Conservation (phyloP, 208 protist genomes). For the Acanthamoeba royreba region DNA sequence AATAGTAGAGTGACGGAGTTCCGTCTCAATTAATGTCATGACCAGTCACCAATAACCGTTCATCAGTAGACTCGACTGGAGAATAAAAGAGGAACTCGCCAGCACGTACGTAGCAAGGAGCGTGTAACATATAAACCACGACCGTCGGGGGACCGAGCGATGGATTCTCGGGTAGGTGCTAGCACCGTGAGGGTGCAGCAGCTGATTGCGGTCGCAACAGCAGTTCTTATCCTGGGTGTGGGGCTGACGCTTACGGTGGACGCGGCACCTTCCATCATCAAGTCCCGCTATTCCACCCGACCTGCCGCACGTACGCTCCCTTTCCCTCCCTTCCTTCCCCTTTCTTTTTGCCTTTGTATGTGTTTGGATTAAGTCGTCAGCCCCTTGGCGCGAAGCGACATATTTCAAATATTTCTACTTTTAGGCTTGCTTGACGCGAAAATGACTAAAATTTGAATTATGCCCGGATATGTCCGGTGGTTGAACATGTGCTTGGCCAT, state of each 20-base stretch:
- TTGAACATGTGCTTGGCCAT: no score
- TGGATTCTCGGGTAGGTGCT: neutral
- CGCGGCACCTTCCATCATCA: neutral
- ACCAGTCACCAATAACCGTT: no score
- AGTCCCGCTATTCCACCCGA: neutral
- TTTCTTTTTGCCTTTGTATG: neutral
- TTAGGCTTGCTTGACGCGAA: neutral
- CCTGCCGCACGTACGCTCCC: neutral
- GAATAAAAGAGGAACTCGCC: no score
- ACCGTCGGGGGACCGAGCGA: no score
- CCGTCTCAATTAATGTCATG: no score
- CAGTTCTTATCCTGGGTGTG: neutral
- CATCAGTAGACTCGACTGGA: no score
- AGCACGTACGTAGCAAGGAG: no score
- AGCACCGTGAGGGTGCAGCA: neutral
- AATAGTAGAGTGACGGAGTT: no score
- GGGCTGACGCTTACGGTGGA: neutral
- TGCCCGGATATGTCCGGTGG: no score
- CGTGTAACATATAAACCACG: no score
- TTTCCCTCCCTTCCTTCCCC: neutral
- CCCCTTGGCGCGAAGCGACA: neutral
- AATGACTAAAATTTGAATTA: no score
- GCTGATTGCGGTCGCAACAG: neutral
- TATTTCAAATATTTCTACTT: neutral
- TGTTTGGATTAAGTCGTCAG: neutral